A percentile compares a stretch with the other conserved stretches of the same genome.
phyloP scores from a whole-genome alignment of 2,329 filamentous ascomycete species.

The Colletotrichum kahawae region DNA sequence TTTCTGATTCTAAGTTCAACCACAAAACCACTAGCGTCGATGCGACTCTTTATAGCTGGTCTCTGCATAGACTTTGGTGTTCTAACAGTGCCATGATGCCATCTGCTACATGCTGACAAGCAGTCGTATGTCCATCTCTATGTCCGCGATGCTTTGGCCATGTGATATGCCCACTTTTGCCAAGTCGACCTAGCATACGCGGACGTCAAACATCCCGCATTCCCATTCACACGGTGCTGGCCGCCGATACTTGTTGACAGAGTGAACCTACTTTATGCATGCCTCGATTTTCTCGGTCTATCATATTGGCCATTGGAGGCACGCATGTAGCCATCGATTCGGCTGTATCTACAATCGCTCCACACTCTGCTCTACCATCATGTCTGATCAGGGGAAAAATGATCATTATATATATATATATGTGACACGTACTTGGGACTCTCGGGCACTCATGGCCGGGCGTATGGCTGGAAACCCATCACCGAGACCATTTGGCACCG shows the following conservation, averaged over 20 bases:
- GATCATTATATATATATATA: neutral
- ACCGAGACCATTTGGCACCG: neutral
- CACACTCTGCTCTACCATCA: neutral
- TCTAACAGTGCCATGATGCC: neutral
- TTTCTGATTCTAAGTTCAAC: neutral
- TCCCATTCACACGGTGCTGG: neutral
- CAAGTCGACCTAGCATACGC: neutral
- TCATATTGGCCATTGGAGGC: neutral
- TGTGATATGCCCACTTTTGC: neutral
- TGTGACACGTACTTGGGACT: fast-evolving
- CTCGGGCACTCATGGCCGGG: neutral
- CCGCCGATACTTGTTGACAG: neutral
- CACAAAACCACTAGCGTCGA: neutral
- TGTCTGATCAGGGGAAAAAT: fast-evolving
- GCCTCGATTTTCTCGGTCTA: fast-evolving
- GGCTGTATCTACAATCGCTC: neutral
- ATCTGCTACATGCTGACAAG: neutral
- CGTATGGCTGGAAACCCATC: neutral
- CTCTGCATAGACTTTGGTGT: neutral
- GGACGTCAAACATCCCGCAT: neutral
- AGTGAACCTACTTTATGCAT: neutral
- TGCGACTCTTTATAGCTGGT: neutral
- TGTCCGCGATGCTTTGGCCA: neutral
- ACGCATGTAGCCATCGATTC: neutral
- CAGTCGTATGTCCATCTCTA: neutral